Base-by-base conservation (phyloP, 2,329 filamentous ascomycete genomes). In the Stagonosporopsis rhizophila region DNA sequence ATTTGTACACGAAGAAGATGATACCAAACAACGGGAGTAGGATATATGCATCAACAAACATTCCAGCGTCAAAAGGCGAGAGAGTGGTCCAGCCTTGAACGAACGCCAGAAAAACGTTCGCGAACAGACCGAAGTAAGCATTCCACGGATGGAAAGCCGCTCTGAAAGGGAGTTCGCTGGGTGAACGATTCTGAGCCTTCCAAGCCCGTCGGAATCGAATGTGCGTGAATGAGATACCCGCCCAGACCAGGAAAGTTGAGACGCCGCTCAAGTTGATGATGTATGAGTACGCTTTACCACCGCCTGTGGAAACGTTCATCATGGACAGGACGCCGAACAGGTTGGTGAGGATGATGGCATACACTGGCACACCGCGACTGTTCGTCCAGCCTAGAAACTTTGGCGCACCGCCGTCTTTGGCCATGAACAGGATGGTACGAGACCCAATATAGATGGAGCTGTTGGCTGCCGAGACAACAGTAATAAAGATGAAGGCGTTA, bases 371-470 rank as follows among this genome's bases (percentile, higher is more conserved):
- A 23, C 90, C 90, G 14, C 85, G 81, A 22, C 78, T 78, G 71
- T 89, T 86, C 2, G 89, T 91, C 73, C 83, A 85, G 38, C 87
- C 88, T 1, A 93, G 79, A 65, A 93, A 83, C 19, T 75, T 78
- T 0, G 90, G 90, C 0, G 90, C 90, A 73, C 90, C 91, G 42
- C 85, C 81, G 40, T 87, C 86, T 65, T 90, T 87, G 0, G 89
- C 89, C 86, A 93, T 90, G 77, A 87, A 92, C 0, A 92, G 77
- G 1, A 94, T 76, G 0, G 89, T 92, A 20, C 90, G 85, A 3
- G 88, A 90, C 40, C 86, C 87, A 62, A 93, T 90, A 72, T 92
- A 93, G 59, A 93, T 89, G 8, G 87, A 89, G 48, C 85, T 87
- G 75, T 93, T 93, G 64, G 68, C 71, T 1, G 71, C 70, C 4